Conservation (phyloP, 495 filamentous ascomycete genomes). For the Aspergillus sparsus region DNA sequence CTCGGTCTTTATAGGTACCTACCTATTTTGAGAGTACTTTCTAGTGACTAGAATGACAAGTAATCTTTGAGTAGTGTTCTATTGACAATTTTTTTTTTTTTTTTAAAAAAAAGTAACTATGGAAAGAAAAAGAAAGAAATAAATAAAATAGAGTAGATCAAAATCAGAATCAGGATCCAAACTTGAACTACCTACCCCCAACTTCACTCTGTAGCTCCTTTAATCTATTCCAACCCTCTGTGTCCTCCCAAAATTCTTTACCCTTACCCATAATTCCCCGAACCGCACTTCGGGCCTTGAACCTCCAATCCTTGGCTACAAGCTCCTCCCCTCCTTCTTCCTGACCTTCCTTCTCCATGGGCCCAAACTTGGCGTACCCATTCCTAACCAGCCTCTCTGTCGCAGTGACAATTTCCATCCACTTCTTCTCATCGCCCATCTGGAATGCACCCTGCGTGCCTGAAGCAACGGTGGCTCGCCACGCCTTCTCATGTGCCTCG, state of each 20-base stretch:
- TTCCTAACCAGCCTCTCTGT: conserved; percentile 50
- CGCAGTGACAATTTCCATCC: conserved; percentile 49
- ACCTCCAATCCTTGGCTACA: conserved; percentile 68
- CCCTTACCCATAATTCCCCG: conserved; percentile 78
- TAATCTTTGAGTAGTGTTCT: background rate
- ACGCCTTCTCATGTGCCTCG: conserved; percentile 83
- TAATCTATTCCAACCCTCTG: conserved; percentile 67
- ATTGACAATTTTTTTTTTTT: background rate
- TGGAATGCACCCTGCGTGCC: conserved; percentile 51
- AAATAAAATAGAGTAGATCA: background rate
- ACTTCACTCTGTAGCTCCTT: conserved; percentile 49
- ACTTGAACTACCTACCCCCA: conserved; percentile 21
- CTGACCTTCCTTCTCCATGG: conserved; percentile 40
- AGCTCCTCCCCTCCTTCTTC: conserved; percentile 35
- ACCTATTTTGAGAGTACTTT: too few species aligned
- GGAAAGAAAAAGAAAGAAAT: background rate
- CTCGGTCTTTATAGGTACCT: too few species aligned
- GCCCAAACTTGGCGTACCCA: conserved; percentile 51
- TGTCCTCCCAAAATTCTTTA: conserved; percentile 81
- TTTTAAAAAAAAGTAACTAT: background rate
- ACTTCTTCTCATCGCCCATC: conserved; percentile 50
- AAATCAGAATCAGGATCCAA: background rate
- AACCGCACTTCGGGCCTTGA: conserved; percentile 82
- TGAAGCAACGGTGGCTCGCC: conserved; percentile 64
- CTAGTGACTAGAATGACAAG: too few species aligned